Evolutionary conservation across 768 basidiomycete species (phyloP), one percentile per base, ranked within the genome.

Genomic region (Boletus reticuloceps): DNA sequence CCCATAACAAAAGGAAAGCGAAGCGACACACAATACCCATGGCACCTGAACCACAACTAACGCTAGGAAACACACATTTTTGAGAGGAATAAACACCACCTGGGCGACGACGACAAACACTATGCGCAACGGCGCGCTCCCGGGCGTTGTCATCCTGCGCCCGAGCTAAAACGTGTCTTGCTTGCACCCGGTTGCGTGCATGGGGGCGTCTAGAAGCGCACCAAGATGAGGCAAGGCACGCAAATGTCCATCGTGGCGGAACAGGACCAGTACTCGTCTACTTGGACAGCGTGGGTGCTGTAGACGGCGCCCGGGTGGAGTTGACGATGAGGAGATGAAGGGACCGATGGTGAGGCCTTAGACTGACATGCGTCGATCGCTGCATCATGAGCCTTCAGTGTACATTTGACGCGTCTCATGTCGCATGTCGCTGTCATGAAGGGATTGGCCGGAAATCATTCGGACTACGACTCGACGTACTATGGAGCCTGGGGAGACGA

Each of bases 71-170:
- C 64, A 65, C 16, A 66, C 45, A 25, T 62, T 62, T 43, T 51
- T 47, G 36, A 67, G 60, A 14, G 65, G 65, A 43, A 34, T n/a
- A 17, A 67, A 67, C 16, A 56, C 53, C 1, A 56, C 31, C 39
- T 65, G 13, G 1, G 58, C 52, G 2, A 58, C 9, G 25, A 65
- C 36, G 14, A 25, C 56, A 7, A 59, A 65, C 22, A 27, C 31
- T 0, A 65, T 58, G 22, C 67, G 67, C 32, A 66, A 31, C 50
- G 50, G 0, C 0, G 65, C 65, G 51, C 65, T 65, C 53, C 67
- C 65, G 40, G 67, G 60, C 20, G 63, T 62, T 63, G 67, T 62
- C 2, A 63, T 51, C 60, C 62, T 62, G 17, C 58, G 67, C 2
- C 54, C 27, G 37, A 66, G 42, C 31, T 65, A n/a, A 19, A 66